phyloP scores from a whole-genome alignment of 2,329 filamentous ascomycete species.

The Drechslerella dactyloides region DNA sequence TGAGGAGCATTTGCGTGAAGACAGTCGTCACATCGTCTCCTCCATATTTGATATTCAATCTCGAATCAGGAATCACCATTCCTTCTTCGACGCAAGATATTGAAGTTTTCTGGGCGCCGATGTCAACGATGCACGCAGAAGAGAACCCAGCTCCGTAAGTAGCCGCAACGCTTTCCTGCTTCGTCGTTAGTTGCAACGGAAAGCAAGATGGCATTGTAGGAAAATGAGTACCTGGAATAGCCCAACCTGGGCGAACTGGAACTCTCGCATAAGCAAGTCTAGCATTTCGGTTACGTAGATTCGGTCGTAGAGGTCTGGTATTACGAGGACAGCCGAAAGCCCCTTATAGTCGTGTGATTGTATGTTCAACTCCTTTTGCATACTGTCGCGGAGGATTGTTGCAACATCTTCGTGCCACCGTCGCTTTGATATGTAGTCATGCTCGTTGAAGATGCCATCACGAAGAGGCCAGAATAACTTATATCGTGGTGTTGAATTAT shows the following conservation, averaged over 20 bases:
- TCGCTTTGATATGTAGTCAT: constrained; percentile 80
- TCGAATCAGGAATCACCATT: constrained; percentile 90
- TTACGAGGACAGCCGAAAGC: constrained; percentile 96
- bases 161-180: constrained; percentile 80
- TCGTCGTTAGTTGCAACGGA: background rate
- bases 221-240: constrained; percentile 72
- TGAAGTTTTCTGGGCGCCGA: constrained; percentile 96
- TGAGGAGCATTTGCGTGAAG: constrained; percentile 97
- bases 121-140: constrained; percentile 90
- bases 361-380: constrained; percentile 82
- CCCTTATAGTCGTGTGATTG: constrained; percentile 82
- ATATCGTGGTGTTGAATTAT: constrained; percentile 86
- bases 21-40: constrained; percentile 91
- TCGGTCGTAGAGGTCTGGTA: constrained; percentile 96
- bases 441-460: constrained; percentile 86
- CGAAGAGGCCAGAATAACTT: constrained; percentile 91
- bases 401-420: constrained; percentile 86
- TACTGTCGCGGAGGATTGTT: constrained; percentile 81
- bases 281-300: constrained; percentile 84
- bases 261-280: constrained; percentile 84
- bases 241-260: constrained; percentile 85
- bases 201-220: background rate
- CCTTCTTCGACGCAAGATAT: constrained; percentile 97
- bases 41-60: constrained; percentile 92
- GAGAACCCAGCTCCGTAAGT: constrained; percentile 95